phyloP scores from a whole-genome alignment of 495 filamentous ascomycete genomes.

The Endocarpon pusillum region DNA sequence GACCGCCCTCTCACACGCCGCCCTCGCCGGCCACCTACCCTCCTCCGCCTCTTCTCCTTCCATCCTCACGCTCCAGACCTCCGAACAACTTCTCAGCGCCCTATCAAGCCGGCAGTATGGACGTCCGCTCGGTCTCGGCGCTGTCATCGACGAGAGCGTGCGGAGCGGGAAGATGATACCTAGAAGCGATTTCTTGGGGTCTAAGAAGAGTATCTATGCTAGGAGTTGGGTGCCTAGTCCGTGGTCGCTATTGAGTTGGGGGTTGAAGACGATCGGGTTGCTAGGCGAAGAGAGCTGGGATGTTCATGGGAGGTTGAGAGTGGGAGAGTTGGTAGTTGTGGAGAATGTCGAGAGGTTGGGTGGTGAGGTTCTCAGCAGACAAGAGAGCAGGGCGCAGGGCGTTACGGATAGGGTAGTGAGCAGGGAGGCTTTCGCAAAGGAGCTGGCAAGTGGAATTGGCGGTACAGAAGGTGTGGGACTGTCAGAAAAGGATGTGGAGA shows the following conservation, averaged over 20 bases:
- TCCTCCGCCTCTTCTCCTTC: conserved; percentile 12
- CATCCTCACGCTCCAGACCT: conserved; percentile 46
- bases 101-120: conserved; percentile 69
- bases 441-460: conserved; percentile 36
- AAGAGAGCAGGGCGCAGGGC: conserved; percentile 32
- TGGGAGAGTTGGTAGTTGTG: conserved; percentile 31
- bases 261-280: conserved; percentile 50
- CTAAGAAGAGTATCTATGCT: conserved; percentile 45
- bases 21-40: conserved; percentile 46
- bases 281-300: conserved; percentile 26
- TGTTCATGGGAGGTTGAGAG: conserved; percentile 16
- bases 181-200: conserved; percentile 39
- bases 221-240: conserved; percentile 30
- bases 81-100: conserved; percentile 49
- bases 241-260: conserved; percentile 57
- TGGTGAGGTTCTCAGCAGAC: conserved; percentile 40
- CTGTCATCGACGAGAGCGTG: conserved; percentile 65
- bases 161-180: conserved; percentile 50
- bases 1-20: conserved; percentile 48
- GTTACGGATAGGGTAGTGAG: conserved; percentile 28
- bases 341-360: conserved; percentile 36
- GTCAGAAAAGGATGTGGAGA: conserved; percentile 45
- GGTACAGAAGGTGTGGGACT: conserved; percentile 34
- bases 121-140: conserved; percentile 61
- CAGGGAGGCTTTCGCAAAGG: conserved; percentile 40